Conservation (phyloP, 768 basidiomycete genomes). For the Rhodotorula diobovata region DNA sequence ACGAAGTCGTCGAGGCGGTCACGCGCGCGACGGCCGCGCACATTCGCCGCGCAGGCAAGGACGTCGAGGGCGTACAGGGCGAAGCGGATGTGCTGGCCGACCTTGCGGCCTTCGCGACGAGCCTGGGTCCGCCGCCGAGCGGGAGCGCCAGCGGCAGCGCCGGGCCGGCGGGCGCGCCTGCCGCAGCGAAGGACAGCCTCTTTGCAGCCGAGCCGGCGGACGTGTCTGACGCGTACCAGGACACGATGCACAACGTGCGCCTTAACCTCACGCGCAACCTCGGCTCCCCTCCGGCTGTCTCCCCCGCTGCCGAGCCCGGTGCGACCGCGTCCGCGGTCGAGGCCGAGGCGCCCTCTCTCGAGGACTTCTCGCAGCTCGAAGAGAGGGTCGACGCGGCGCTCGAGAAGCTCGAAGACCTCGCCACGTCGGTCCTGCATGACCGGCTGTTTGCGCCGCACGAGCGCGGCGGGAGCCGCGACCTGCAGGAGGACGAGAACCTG, state of each 20-base stretch:
- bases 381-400: conserved; percentile 59
- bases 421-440: conserved; percentile 77
- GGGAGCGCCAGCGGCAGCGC: background rate
- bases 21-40: conserved; percentile 3
- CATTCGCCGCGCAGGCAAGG: background rate
- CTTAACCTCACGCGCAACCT: conserved; percentile 52
- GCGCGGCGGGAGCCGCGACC: conserved; percentile 57
- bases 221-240: conserved; percentile 42
- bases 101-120: background rate
- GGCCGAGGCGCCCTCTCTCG: conserved; percentile 47
- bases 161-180: conserved; percentile 18
- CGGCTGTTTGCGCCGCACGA: conserved; percentile 75
- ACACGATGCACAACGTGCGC: conserved; percentile 30
- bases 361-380: conserved; percentile 49
- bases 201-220: conserved; percentile 37
- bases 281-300: conserved; percentile 49
- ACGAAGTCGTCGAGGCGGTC: conserved; percentile 3
- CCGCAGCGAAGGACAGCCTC: conserved; percentile 18
- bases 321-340: conserved; percentile 24
- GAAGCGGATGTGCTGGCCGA: background rate
- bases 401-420: conserved; percentile 66
- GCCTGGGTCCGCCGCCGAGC: background rate
- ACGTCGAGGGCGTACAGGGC: background rate
- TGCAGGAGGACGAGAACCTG: conserved; percentile 81
- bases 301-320: background rate